phyloP scores from a whole-genome alignment of 2,329 filamentous ascomycete species.

The Diaporthe sp. region DNA sequence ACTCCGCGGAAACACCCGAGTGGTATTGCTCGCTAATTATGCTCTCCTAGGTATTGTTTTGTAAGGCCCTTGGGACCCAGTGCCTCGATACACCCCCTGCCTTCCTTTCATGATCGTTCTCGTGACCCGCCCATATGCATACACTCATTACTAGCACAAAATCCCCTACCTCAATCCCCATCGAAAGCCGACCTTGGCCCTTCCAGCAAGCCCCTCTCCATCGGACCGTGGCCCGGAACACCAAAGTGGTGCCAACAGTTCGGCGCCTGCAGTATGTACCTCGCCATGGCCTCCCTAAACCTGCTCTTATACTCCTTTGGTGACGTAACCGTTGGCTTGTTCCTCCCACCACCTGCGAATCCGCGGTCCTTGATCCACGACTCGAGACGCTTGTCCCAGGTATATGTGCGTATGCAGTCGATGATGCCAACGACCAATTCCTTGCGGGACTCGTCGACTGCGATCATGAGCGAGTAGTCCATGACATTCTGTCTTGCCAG shows the following conservation, averaged over 20 bases:
- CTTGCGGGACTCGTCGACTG: conserved; percentile 89
- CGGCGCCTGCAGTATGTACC: conserved; percentile 81
- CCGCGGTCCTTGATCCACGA: conserved; percentile 99
- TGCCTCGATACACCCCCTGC: background rate
- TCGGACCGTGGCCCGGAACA: conserved; percentile 48
- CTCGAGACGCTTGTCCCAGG: conserved; percentile 99
- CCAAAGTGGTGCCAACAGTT: conserved; percentile 83
- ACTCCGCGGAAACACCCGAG: background rate
- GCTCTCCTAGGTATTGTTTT: conserved; percentile 12
- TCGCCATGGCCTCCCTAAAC: conserved; percentile 95
- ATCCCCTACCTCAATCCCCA: background rate
- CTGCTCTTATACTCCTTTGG: conserved; percentile 98
- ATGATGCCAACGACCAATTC: conserved; percentile 98
- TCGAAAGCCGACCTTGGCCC: conserved; percentile 29
- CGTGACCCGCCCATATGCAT: conserved; percentile 1
- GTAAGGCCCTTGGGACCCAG: background rate
- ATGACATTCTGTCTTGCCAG: conserved; percentile 96
- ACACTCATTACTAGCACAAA: background rate
- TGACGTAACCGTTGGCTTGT: conserved; percentile 94
- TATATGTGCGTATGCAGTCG: conserved; percentile 98
- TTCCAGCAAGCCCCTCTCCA: conserved; percentile 40
- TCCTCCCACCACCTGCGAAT: conserved; percentile 80
- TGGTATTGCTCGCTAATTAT: conserved; percentile 26
- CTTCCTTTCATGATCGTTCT: conserved; percentile 1
- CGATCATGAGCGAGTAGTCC: conserved; percentile 99